Evolutionary conservation across 371 early-diverging fungal genomes (phyloP).

Genomic region (Capniomyces stellatus): DNA sequence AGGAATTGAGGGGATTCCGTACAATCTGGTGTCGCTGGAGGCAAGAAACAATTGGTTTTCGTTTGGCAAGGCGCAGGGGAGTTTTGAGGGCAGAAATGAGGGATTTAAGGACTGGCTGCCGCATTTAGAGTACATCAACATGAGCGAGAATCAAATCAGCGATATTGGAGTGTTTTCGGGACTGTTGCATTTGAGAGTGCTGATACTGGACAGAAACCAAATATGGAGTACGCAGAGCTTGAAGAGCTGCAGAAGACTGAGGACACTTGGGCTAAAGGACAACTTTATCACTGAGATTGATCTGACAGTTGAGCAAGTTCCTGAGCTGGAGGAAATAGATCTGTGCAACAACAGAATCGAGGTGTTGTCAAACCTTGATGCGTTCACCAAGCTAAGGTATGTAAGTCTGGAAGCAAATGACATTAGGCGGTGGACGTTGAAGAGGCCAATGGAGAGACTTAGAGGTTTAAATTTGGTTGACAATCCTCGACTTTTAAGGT

Average conservation of each 20-base stretch:
- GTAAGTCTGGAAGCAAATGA: slow-evolving; percentile 19
- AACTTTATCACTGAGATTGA: slow-evolving; percentile 17
- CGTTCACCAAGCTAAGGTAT: slow-evolving; percentile 9
- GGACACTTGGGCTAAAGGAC: slow-evolving; percentile 14
- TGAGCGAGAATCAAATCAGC: slow-evolving; percentile 23
- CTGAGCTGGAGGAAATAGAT: slow-evolving; percentile 16
- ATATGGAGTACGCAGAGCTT: slow-evolving; percentile 11
- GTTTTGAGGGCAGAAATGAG: slow-evolving; percentile 4
- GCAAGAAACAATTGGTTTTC: slow-evolving; percentile 24
- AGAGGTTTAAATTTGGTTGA: slow-evolving; percentile 21
- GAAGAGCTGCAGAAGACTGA: slow-evolving; percentile 16
- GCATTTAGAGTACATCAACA: slow-evolving; percentile 20
- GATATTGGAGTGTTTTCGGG: slow-evolving; percentile 23
- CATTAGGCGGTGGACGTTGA: slow-evolving; percentile 11
- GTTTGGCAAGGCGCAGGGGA: no score
- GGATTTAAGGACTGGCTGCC: slow-evolving; percentile 16
- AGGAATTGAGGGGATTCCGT: slow-evolving; percentile 14
- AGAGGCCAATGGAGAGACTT: slow-evolving; percentile 9
- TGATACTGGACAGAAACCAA: slow-evolving; percentile 22
- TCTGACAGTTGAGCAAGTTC: slow-evolving; percentile 10
- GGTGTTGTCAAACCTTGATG: slow-evolving; percentile 11
- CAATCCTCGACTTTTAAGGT: slow-evolving; percentile 18
- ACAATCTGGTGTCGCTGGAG: slow-evolving; percentile 13
- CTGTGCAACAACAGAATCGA: slow-evolving; percentile 20
- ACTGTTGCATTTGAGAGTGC: slow-evolving; percentile 16